Conservation (phyloP, 1,139 yeast genomes). For the Yamadazyma songkhlaensis region DNA sequence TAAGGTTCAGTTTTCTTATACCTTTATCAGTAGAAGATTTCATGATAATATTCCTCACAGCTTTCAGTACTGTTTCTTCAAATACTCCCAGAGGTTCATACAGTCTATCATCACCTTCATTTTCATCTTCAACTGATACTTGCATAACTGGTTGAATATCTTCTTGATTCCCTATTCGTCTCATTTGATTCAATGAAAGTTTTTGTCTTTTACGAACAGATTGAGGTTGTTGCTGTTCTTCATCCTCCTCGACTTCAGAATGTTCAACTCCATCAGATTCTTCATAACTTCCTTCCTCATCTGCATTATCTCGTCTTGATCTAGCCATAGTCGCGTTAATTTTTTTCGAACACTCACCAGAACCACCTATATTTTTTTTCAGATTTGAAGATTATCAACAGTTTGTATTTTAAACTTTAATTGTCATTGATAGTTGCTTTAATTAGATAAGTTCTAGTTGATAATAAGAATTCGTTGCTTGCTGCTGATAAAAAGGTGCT, state of each 20-base stretch:
- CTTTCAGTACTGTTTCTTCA: conserved; percentile 1
- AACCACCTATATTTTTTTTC: neutral
- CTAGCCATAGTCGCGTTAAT: neutral
- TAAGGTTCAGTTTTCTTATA: conserved; percentile 21
- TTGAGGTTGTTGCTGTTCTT: no score
- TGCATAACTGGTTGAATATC: neutral
- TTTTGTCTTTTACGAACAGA: conserved; percentile 3
- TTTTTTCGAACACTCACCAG: neutral
- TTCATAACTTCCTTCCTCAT: no score
- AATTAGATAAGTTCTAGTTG: no score
- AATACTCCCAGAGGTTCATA: neutral
- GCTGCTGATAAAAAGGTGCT: no score
- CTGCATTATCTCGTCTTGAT: neutral
- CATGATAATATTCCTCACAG: conserved; percentile 3
- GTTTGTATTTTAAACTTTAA: neutral
- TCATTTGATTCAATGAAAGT: conserved; percentile 1
- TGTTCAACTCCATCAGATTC: no score
- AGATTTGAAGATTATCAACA: neutral
- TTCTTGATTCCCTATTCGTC: neutral
- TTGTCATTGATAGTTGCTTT: no score
- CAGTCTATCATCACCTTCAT: no score
- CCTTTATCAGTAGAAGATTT: conserved; percentile 5
- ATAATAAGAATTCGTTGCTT: no score
- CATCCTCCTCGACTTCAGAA: no score
- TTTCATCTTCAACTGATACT: neutral